Conservation (phyloP, 495 filamentous ascomycete genomes). For the Talaromyces nanjingensis region DNA sequence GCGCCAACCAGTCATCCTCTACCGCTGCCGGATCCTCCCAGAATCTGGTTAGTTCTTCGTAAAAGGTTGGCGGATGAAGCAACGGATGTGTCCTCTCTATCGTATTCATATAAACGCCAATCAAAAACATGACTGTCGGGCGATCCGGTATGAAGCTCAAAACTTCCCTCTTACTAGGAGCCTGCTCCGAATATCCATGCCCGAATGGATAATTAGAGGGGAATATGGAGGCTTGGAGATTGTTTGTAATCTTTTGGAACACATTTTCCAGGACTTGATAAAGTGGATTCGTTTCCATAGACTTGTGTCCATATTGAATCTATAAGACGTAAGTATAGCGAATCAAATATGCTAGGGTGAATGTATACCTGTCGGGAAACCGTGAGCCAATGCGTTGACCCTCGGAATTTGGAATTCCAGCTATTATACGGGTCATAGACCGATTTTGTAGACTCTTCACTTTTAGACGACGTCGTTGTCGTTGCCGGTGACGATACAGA, state of each 20-base stretch:
- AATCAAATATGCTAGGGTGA: not conserved
- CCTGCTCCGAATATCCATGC: not conserved
- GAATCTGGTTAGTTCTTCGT: constrained; percentile 4
- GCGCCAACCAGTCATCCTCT: constrained; percentile 5
- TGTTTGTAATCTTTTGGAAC: not conserved
- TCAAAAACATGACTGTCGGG: not conserved
- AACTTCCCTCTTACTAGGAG: constrained; percentile 1
- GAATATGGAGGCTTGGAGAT: not conserved
- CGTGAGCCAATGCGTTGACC: constrained; percentile 8
- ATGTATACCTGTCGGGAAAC: constrained; percentile 3
- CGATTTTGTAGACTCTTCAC: not conserved
- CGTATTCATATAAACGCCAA: constrained; percentile 6
- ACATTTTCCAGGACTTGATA: not conserved
- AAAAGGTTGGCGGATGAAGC: constrained; percentile 5
- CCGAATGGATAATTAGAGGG: constrained; percentile 4
- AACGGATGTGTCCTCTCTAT: constrained; percentile 7
- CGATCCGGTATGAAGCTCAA: constrained; percentile 5
- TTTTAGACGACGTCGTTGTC: not conserved
- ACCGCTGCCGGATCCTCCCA: not conserved
- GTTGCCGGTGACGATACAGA: not conserved
- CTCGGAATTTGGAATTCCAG: constrained; percentile 8
- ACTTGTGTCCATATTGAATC: not conserved
- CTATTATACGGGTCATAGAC: not conserved
- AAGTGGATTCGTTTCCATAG: not conserved
- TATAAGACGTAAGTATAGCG: not conserved